phyloP scores from a whole-genome alignment of 495 filamentous ascomycete species.

The Penicillium soppii region DNA sequence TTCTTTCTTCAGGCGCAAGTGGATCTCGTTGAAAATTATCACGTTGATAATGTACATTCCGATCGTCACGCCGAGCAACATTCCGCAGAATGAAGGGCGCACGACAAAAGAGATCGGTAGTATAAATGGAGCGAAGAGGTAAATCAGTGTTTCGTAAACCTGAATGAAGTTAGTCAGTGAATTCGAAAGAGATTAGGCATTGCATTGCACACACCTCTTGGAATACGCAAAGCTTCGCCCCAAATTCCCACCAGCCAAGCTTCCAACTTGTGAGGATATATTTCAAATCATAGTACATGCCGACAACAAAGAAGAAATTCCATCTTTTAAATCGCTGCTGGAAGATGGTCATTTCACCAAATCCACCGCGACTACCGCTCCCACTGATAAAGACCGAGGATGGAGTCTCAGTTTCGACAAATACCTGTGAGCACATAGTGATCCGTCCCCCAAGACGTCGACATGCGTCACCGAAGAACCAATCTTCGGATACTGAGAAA shows the following conservation, averaged over 20 bases:
- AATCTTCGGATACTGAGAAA: conserved; percentile 45
- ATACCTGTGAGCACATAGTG: conserved; percentile 48
- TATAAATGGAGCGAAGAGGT: conserved; percentile 45
- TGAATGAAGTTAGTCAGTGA: conserved; percentile 1
- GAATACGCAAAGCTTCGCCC: conserved; percentile 63
- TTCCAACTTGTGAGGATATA: conserved; percentile 50
- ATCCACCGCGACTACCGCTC: conserved; percentile 42
- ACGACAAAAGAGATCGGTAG: conserved; percentile 46
- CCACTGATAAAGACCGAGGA: conserved; percentile 38
- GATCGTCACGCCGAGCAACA: conserved; percentile 30
- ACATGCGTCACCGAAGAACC: conserved; percentile 48
- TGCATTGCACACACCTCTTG: conserved; percentile 48
- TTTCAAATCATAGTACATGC: conserved; percentile 45
- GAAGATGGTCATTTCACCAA: conserved; percentile 53
- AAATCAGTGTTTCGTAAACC: conserved; percentile 50
- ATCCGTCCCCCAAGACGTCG: conserved; percentile 45
- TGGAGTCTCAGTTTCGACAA: conserved; percentile 50
- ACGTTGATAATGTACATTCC: conserved; percentile 40
- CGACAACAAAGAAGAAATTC: conserved; percentile 53
- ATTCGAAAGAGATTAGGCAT: not conserved
- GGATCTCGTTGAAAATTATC: conserved; percentile 45
- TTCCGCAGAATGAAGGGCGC: conserved; percentile 33
- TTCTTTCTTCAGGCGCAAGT: conserved; percentile 40
- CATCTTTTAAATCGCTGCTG: conserved; percentile 48
- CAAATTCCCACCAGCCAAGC: conserved; percentile 49